These are phyloP conservation scores for Pilaira anomala DNA, from an alignment of 192 early-diverging fungal species.

Conservation along the genomic window DNA sequence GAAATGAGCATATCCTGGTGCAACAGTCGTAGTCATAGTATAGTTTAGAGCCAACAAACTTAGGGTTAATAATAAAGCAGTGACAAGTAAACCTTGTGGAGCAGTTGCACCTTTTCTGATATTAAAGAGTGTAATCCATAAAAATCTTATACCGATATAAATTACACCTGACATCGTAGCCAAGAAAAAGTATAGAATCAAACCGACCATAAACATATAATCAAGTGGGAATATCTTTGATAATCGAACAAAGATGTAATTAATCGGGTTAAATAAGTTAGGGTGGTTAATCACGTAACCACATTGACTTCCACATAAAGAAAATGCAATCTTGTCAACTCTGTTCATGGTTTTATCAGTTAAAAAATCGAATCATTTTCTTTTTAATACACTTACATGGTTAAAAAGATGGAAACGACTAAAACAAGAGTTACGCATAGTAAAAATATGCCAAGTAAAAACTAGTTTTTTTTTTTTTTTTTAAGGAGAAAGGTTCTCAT, in stretches of 20 bases:
- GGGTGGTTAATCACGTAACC: conserved; percentile 49
- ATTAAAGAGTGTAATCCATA: conserved; percentile 52
- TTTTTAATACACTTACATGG: conserved; percentile 20
- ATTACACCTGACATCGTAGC: conserved; percentile 53
- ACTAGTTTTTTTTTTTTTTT: conserved; percentile 6
- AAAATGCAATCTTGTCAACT: conserved; percentile 45
- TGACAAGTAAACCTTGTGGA: conserved; percentile 59
- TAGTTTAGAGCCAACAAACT: conserved; percentile 53
- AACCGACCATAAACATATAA: conserved; percentile 46
- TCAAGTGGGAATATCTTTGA: conserved; percentile 52
- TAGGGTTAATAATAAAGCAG: conserved; percentile 48
- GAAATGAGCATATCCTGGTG: conserved; percentile 61
- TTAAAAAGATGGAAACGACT: conserved; percentile 36
- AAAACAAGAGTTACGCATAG: conserved; percentile 21
- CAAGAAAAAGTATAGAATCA: conserved; percentile 54
- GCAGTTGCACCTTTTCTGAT: conserved; percentile 47
- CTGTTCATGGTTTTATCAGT: conserved; percentile 31
- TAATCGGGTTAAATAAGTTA: conserved; percentile 51
- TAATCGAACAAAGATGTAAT: conserved; percentile 43
- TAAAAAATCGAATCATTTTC: not conserved
- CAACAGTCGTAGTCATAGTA: conserved; percentile 52
- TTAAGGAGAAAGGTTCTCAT: not conserved
- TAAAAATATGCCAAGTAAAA: conserved; percentile 24
- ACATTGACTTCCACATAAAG: conserved; percentile 50
- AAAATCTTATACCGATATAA: conserved; percentile 52